Evolutionary conservation across 2,329 filamentous ascomycete species (phyloP), one percentile per base, ranked within the genome.

Genomic region (Cladosporium sp.): DNA sequence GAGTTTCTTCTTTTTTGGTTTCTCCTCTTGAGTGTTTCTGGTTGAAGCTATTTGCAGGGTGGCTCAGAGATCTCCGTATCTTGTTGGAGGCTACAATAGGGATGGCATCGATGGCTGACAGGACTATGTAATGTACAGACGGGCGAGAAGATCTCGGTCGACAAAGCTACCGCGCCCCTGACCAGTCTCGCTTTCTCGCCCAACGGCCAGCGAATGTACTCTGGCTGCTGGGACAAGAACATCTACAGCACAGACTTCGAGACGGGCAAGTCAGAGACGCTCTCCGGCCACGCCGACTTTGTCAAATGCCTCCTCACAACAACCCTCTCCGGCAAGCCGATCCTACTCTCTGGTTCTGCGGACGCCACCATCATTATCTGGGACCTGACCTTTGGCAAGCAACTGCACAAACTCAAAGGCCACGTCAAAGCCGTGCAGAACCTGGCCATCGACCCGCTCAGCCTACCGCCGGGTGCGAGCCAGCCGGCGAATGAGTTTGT

Each of bases 191-290:
- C 90, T 18, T 82, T 92, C 40, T 88, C 87, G 16, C 76, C 81
- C 4, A 60, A 65, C 14, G 73, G 74, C 5, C 72, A 74, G 60
- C 90, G 84, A 1, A 75, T 97, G 12, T 97, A 92, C 77, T 92
- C 92, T 28, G 94, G 93, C 37, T 95, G 89, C 66, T 99, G 95
- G 95, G 94, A 99, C 80, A 97, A 96, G 80, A 85, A 87, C 23
- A 85, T 98, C 66, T 97, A 93, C 89, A 91, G 90, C 35, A 97
- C 92, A 91, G 84, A 91, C 72, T 80, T 89, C 35, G 40, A 67
- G 5, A n/a, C 60, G 4, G 59, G 62, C 12, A 37, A 66, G 10
- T 29, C 63, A 4, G 33, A 56, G 16, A 69, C 35, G 10, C 49
- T 74, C 11, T 31, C 64, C 3, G 93, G 92, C 5, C 94, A 98